Conservation (phyloP, 202 grass and related monocot genomes). For the Musa balbisiana region DNA sequence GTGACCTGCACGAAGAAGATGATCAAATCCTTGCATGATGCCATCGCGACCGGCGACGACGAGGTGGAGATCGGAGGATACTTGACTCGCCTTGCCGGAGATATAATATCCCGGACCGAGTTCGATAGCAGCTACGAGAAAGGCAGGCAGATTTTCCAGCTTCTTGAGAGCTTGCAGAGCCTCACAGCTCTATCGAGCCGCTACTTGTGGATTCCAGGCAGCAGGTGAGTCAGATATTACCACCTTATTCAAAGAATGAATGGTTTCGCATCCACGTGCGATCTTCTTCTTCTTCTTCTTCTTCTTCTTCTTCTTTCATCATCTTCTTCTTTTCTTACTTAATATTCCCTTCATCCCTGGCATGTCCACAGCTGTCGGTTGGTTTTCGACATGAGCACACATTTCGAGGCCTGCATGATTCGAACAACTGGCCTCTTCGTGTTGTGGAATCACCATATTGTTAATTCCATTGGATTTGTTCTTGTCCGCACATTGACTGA, state of each 20-base stretch:
- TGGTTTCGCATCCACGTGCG: not conserved
- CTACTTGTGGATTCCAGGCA: slow-evolving; percentile 79
- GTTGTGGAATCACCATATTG: too few species aligned
- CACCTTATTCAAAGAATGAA: not conserved
- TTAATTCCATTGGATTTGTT: not conserved
- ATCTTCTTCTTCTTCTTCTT: not conserved
- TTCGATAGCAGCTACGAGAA: slow-evolving; percentile 88
- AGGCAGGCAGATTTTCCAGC: slow-evolving; percentile 57
- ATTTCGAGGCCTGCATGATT: slow-evolving; percentile 24
- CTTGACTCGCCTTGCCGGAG: slow-evolving; percentile 70
- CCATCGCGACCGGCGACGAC: slow-evolving; percentile 11
- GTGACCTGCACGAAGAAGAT: slow-evolving; percentile 76
- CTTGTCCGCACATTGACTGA: slow-evolving; percentile 13
- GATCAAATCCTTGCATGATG: slow-evolving; percentile 37
- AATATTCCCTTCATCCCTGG: not conserved
- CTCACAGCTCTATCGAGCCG: slow-evolving; percentile 63
- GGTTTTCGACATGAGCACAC: slow-evolving; percentile 30
- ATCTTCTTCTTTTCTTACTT: not conserved
- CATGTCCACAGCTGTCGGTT: slow-evolving; percentile 31
- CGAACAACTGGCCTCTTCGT: slow-evolving; percentile 7
- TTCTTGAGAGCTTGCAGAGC: slow-evolving; percentile 59
- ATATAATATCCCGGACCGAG: slow-evolving; percentile 84
- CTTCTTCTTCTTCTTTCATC: not conserved
- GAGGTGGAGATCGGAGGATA: slow-evolving; percentile 59
- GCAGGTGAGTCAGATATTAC: slow-evolving; percentile 32